These are phyloP conservation scores for Penicillium sp. DNA, from an alignment of 2,329 filamentous ascomycete genomes.

Conservation along the genomic window DNA sequence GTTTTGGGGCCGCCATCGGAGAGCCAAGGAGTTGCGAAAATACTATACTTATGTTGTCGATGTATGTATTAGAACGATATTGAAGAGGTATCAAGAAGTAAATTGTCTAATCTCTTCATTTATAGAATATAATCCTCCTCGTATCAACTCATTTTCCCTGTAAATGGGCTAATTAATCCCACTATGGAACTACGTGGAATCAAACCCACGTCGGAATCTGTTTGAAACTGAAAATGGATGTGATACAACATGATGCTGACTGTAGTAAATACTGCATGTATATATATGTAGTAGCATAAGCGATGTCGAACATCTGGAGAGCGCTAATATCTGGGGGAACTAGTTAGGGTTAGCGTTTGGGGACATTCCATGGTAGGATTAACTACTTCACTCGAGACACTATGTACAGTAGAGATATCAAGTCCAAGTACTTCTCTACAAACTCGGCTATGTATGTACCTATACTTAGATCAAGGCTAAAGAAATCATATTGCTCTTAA, in stretches of 20 bases:
- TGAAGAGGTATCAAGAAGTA: not conserved
- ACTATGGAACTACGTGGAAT: not conserved
- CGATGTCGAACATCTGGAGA: too few species aligned
- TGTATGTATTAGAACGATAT: not conserved
- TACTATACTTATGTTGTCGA: not conserved
- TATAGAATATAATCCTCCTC: not conserved
- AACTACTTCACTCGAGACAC: too few species aligned
- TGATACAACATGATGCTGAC: not conserved
- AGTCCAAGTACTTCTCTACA: not conserved
- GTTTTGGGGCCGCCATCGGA: constrained; percentile 20
- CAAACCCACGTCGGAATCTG: not conserved
- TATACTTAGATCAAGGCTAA: not conserved
- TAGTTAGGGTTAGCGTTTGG: not conserved
- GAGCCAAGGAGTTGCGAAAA: constrained; percentile 1
- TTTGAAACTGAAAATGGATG: not conserved
- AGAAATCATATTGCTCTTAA: not conserved
- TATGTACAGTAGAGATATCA: not conserved
- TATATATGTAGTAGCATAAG: too few species aligned
- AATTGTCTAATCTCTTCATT: not conserved
- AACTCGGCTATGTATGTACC: not conserved
- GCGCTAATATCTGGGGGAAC: not conserved
- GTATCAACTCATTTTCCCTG: not conserved
- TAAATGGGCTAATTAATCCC: not conserved
- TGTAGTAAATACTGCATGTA: not conserved
- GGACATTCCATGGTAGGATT: not conserved